These are phyloP conservation scores for Perkinsela sp. DNA, from an alignment of 208 protist genomes.

Conservation along the genomic window DNA sequence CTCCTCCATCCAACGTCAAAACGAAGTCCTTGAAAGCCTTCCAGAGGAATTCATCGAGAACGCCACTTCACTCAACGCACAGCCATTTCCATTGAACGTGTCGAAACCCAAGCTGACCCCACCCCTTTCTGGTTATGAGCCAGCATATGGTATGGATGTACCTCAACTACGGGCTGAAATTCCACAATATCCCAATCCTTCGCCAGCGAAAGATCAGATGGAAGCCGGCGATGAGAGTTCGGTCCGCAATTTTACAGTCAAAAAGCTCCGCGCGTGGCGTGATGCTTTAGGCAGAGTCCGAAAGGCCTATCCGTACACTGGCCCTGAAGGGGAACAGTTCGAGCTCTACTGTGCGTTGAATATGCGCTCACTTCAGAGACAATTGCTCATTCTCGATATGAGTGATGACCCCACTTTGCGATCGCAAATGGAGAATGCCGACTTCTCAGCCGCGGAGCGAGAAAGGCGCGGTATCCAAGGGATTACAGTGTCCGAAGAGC, in stretches of 20 bases:
- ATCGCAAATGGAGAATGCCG: conserved; percentile 15
- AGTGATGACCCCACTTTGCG: conserved; percentile 18
- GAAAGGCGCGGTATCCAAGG: conserved; percentile 19
- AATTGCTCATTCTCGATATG: conserved; percentile 43
- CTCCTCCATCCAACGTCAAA: conserved; percentile 17
- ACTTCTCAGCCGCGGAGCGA: conserved; percentile 18
- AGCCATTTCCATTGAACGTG: conserved; percentile 28
- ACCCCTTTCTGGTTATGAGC: conserved; percentile 35
- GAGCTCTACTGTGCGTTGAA: conserved; percentile 44
- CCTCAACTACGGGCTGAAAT: conserved; percentile 39
- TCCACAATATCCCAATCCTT: conserved; percentile 25
- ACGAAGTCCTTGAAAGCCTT: conserved; percentile 27
- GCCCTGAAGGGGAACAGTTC: conserved; percentile 44
- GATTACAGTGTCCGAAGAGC: conserved; percentile 13
- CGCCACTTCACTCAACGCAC: conserved; percentile 23
- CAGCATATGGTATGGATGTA: conserved; percentile 42
- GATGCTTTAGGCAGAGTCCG: conserved; percentile 19
- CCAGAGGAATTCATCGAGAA: conserved; percentile 21
- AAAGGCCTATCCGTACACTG: conserved; percentile 24
- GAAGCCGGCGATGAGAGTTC: conserved; percentile 6
- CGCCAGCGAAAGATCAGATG: conserved; percentile 17
- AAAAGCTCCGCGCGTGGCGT: conserved; percentile 1
- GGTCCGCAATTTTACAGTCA: background rate
- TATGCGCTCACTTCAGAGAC: conserved; percentile 31
- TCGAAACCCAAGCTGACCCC: conserved; percentile 37